phyloP scores from a whole-genome alignment of 2,329 filamentous ascomycete species.

The Amauroascus niger region DNA sequence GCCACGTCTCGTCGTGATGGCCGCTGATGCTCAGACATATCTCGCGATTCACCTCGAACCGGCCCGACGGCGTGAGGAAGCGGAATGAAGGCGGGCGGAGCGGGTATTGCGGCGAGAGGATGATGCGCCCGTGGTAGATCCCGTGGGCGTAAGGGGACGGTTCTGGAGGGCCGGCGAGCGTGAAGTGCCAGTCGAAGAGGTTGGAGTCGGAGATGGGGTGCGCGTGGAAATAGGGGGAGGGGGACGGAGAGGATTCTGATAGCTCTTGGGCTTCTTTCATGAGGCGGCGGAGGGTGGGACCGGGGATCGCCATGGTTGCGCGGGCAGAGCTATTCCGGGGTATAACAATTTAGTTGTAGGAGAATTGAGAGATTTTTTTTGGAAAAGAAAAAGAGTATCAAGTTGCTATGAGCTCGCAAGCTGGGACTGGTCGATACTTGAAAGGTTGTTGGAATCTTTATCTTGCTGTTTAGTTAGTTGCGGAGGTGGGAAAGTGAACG shows the following conservation, averaged over 20 bases:
- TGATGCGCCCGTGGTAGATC: conserved; percentile 91
- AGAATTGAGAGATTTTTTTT: too few relatives aligned
- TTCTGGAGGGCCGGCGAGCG: conserved; percentile 74
- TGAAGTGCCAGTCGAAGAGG: conserved; percentile 99
- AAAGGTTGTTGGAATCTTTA: too few relatives aligned
- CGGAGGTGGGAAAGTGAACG: too few relatives aligned
- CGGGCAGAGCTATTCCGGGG: too few relatives aligned
- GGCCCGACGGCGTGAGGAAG: conserved; percentile 80
- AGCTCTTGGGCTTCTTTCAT: conserved; percentile 86
- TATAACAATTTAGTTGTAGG: too few relatives aligned
- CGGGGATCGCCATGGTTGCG: conserved; percentile 14
- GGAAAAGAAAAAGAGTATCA: too few relatives aligned
- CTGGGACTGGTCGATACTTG: too few relatives aligned
- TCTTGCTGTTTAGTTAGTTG: too few relatives aligned
- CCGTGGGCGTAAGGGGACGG: conserved; percentile 68
- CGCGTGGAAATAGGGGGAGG: conserved; percentile 77
- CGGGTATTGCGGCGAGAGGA: conserved; percentile 80
- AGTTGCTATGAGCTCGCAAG: too few relatives aligned
- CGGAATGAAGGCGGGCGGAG: conserved; percentile 90
- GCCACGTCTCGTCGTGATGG: conserved; percentile 97
- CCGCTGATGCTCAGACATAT: conserved; percentile 91
- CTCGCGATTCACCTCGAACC: conserved; percentile 93
- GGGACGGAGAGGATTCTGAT: conserved; percentile 57
- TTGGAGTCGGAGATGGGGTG: conserved; percentile 70
- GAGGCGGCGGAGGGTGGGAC: conserved; percentile 30